Conservation (phyloP, 306 rosid species). For the Bauhinia variegata region DNA sequence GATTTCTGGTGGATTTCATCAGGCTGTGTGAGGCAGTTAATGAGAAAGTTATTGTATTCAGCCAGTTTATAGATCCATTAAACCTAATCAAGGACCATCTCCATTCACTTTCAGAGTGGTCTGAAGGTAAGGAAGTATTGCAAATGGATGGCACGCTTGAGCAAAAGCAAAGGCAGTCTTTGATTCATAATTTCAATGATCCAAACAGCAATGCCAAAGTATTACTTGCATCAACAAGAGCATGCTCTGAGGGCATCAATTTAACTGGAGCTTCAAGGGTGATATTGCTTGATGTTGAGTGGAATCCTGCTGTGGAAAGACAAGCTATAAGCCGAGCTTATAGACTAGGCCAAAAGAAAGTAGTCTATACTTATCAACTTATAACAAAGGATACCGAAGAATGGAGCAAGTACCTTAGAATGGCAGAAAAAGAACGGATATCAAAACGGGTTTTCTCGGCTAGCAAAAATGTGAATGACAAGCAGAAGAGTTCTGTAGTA, state of each 20-base stretch:
- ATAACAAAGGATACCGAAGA: constrained; percentile 34
- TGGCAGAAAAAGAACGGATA: constrained; percentile 40
- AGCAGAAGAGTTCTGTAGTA: not conserved
- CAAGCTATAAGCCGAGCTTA: constrained; percentile 49
- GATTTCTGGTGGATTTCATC: constrained; percentile 39
- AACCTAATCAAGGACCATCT: constrained; percentile 33
- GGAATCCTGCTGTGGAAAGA: constrained; percentile 48
- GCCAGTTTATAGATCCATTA: constrained; percentile 36
- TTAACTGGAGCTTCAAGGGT: constrained; percentile 52
- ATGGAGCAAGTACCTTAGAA: constrained; percentile 22
- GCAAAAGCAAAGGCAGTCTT: constrained; percentile 19
- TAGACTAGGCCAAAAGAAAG: constrained; percentile 41
- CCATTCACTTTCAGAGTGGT: constrained; percentile 20
- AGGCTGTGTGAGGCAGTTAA: constrained; percentile 33
- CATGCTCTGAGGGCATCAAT: constrained; percentile 45
- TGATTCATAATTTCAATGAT: constrained; percentile 39
- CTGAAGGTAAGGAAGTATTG: constrained; percentile 34
- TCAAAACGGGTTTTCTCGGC: constrained; percentile 44
- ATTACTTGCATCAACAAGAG: constrained; percentile 41
- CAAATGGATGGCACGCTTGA: constrained; percentile 24
- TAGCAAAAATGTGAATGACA: not conserved
- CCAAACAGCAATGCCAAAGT: constrained; percentile 37
- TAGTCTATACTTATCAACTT: constrained; percentile 45
- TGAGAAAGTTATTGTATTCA: constrained; percentile 49
- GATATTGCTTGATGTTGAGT: constrained; percentile 47